These are phyloP conservation scores for Brassica nigra DNA, from an alignment of 345 rosid species.

Conservation along the genomic window DNA sequence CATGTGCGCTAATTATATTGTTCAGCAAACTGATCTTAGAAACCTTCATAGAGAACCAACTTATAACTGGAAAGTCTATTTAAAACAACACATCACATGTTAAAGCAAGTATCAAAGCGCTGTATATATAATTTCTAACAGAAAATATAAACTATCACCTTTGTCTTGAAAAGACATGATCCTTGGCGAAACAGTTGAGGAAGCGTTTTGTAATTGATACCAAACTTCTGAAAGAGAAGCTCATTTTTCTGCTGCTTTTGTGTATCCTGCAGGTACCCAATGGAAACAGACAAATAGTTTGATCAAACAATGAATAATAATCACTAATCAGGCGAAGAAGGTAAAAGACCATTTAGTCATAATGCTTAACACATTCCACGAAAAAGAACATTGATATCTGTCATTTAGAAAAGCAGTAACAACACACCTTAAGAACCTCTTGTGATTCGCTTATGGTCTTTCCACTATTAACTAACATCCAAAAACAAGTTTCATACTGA, in stretches of 20 bases:
- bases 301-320: background rate
- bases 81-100: background rate
- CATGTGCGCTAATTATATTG: background rate
- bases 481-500: conserved; percentile 70
- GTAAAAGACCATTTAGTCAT: background rate
- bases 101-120: conserved; percentile 3
- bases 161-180: conserved; percentile 64
- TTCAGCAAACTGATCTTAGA: conserved; percentile 16
- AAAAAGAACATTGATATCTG: background rate
- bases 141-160: conserved; percentile 51
- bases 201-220: conserved; percentile 70
- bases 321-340: background rate
- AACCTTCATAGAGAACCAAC: background rate
- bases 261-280: conserved; percentile 53
- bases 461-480: conserved; percentile 73
- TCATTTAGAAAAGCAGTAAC: conserved; percentile 9
- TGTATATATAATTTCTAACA: background rate
- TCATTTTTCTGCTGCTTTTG: conserved; percentile 84
- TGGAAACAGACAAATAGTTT: background rate
- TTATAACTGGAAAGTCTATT: conserved; percentile 3
- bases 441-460: conserved; percentile 61
- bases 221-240: conserved; percentile 74
- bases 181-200: conserved; percentile 86
- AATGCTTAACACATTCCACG: background rate
- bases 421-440: conserved; percentile 65